These are phyloP conservation scores for Pseudogymnoascus sp. DNA, from an alignment of 2,329 filamentous ascomycete species.

Conservation along the genomic window DNA sequence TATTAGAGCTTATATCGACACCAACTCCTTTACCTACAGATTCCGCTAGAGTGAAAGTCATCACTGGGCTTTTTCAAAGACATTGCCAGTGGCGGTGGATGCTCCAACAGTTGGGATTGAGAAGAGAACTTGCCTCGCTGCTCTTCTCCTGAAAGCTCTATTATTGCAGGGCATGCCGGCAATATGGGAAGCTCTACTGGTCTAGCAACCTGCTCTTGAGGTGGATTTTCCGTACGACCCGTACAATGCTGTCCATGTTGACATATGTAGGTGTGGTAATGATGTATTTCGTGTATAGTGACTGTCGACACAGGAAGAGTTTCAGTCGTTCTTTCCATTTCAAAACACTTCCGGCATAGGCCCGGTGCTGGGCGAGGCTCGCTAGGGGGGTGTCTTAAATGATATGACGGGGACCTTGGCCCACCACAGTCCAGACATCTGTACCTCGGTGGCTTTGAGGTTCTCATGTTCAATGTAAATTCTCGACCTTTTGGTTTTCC, in stretches of 20 bases:
- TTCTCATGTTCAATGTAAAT: not conserved
- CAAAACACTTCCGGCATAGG: slow-evolving; percentile 13
- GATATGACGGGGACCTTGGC: slow-evolving; percentile 15
- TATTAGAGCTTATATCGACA: not conserved
- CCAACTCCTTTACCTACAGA: not conserved
- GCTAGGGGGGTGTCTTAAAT: slow-evolving; percentile 13
- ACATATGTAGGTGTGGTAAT: slow-evolving; percentile 16
- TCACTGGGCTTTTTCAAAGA: slow-evolving; percentile 13
- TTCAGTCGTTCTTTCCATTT: slow-evolving; percentile 7
- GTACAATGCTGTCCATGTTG: slow-evolving; percentile 8
- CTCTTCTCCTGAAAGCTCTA: slow-evolving; percentile 14
- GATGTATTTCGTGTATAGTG: slow-evolving; percentile 14
- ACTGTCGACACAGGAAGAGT: not conserved
- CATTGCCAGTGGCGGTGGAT: slow-evolving; percentile 12
- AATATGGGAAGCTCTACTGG: slow-evolving; percentile 12
- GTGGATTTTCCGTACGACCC: not conserved
- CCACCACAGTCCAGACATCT: slow-evolving; percentile 13
- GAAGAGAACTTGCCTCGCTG: slow-evolving; percentile 7
- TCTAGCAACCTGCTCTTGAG: not conserved
- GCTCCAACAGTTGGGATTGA: slow-evolving; percentile 8
- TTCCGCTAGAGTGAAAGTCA: not conserved
- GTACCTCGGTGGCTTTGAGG: slow-evolving; percentile 11
- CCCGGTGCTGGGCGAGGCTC: slow-evolving; percentile 13
- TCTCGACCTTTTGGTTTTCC: slow-evolving; percentile 7
- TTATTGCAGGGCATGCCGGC: slow-evolving; percentile 12